Base-by-base conservation (phyloP, 1,284 basidiomycete genomes). In the Ceratobasidium papillatum region DNA sequence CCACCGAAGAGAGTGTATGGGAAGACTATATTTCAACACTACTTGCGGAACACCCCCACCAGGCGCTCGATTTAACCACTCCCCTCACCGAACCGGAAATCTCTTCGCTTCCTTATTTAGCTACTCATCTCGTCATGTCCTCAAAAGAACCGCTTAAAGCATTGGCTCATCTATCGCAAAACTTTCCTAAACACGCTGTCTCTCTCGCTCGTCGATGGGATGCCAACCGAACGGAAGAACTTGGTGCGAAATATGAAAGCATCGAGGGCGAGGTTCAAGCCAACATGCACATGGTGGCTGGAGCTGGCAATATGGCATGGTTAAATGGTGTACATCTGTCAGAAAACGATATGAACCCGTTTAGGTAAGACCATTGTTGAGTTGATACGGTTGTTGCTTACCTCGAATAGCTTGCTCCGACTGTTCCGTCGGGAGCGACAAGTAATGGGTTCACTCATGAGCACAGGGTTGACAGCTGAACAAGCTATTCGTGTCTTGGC, bases 101-200 rank as follows among this genome's bases (percentile, higher is more conserved):
- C 12, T 77, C 80, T 25, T 54, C 38, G 12, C n/a, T 54, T 27
- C 47, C 61, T 47, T 49, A 45, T 43, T 76, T 41, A 14, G 14
- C 52, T 32, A 84, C 90, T 2, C 90, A 94, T 72, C 87, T 96
- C 52, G 87, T 97, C 74, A 85, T 87, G 52, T 84, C 86, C 72
- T 90, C 91, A 5, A 75, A 82, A 0, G 82, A 87, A 3, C 90
- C 91, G 0, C 83, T 96, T 1, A 77, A 81, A 0, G 87, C 91
- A 0, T 86, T 97, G 43, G 87, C 86, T 52, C 85, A 89, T n/a
- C 86, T 98, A 36, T 87, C 92, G 0, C 92, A 96, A 80, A 91
- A 95, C 82, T 95, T 98, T 82, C 96, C 96, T 0, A 91, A 89
- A 81, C 95, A 96, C 80, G 90, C 91, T 0, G 85, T 90, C 0